Base-by-base conservation (phyloP, 2,329 filamentous ascomycete genomes). In the Diaporthe helianthi region DNA sequence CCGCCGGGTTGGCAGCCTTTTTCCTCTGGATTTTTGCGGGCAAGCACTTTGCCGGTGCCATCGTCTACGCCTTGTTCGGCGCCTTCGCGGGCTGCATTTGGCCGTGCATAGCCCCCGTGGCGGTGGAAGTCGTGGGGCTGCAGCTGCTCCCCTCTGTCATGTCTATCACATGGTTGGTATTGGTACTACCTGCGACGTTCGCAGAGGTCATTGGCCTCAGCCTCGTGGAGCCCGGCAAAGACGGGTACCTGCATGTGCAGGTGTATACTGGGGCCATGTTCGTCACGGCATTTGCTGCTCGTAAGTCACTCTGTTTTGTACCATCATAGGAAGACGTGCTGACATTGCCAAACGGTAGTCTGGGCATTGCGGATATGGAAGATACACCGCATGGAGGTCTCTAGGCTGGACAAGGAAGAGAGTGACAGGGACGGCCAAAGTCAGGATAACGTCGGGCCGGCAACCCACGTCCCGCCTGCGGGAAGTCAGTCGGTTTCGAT, bases 11-110 rank as follows among this genome's bases (percentile, higher is more conserved):
- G 1, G 86, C 92, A 44, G 86, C 87, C 46, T 84, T 95, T 53
- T 85, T 90, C 24, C 84, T 95, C 41, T 95, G 93, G 93, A 88
- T 89, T 67, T 89, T 89, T 71, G 91, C 91, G 2, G 86, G 87
- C 51, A 86, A 84, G 72, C 77, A 76, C 13, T 92, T 89, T 72
- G 90, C 87, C 0, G 87, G 92, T 0, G 82, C 93, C 33, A 84
- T 95, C 38, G 86, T 94, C 74, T 95, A 92, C 75, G 85, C 89
- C 0, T 78, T 95, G 17, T 78, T 93, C 1, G 92, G 92, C 2
- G 84, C 82, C 2, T 88, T 94, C 1, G 89, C 88, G 3, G 93
- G 93, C 8, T 90, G 89, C 0, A 90, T 92, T 73, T 94, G 89
- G 89, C 85, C 88, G 0, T 89, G 90, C 1, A 85, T 91, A 33